Evolutionary conservation across 805 yeast genomes (phyloP).

Genomic region (Maudiozyma turicensis): DNA sequence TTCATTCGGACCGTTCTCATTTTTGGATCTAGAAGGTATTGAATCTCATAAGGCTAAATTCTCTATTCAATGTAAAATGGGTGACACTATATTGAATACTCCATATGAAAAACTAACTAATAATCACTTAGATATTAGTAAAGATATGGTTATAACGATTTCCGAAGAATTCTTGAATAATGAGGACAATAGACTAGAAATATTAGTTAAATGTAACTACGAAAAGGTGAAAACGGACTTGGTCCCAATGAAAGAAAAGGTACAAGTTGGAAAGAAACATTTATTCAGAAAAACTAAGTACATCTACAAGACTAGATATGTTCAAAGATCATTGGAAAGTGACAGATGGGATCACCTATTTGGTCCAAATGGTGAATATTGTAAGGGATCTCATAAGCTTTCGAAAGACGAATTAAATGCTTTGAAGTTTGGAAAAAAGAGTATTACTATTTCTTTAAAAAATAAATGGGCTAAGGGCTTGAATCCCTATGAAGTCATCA

Average conservation of each 20-base stretch:
- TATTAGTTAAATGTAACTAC: slow-evolving; percentile 63
- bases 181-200: slow-evolving; percentile 42
- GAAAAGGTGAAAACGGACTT: slow-evolving; percentile 36
- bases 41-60: slow-evolving; percentile 38
- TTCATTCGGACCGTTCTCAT: slow-evolving; percentile 37
- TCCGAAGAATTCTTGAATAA: slow-evolving; percentile 18
- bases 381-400: slow-evolving; percentile 53
- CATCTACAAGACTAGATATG: slow-evolving; percentile 34
- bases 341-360: slow-evolving; percentile 56
- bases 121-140: slow-evolving; percentile 31
- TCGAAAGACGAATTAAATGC: slow-evolving; percentile 9
- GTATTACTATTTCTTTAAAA: slow-evolving; percentile 17
- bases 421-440: slow-evolving; percentile 8
- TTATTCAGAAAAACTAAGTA: slow-evolving; percentile 30
- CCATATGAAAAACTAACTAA: slow-evolving; percentile 16
- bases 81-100: slow-evolving; percentile 15
- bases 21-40: slow-evolving; percentile 40
- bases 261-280: slow-evolving; percentile 33
- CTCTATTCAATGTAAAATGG: slow-evolving; percentile 47
- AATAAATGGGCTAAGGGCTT: slow-evolving; percentile 64
- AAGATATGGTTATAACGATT: slow-evolving; percentile 61
- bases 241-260: slow-evolving; percentile 51
- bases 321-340: slow-evolving; percentile 36
- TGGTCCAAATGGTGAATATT: slow-evolving; percentile 84
- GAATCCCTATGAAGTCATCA: slow-evolving; percentile 50